Evolutionary conservation across 345 rosid genomes (phyloP), one percentile per base, ranked within the genome.

Genomic region (Citrus reticulata): DNA sequence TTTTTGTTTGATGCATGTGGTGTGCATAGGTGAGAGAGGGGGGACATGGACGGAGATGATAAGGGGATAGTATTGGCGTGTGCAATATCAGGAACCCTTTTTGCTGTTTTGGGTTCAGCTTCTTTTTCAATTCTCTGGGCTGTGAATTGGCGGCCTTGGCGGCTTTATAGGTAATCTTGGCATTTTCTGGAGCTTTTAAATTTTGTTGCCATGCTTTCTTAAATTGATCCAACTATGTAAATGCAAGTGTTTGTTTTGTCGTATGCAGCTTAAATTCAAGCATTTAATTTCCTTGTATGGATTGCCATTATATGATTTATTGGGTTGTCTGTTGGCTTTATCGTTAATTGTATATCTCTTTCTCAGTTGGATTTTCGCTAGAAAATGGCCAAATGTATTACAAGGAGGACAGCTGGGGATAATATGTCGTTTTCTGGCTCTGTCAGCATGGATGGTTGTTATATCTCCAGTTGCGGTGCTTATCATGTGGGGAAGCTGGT

Each of bases 81-180:
- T 80, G 82, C 87, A 59, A 86, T 93, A 86, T 93, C 95, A 64
- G 98, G 99, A 85, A 79, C 92, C 89, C 95, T 96, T 83, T 94
- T 91, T 69, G 69, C 90, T 2, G 87, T 89, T 88, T 81, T 91
- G 75, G 94, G 97, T 84, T 90, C 77, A 65, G 90, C 93, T 78
- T 96, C 99, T 7, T 94, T 91, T 84, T 89, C 86, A 70, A 91
- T 94, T 75, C 94, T 96, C 7, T 93, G 93, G 99, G 91, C 92
- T 5, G 98, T 96, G 78, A 96, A 93, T 85, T 94, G 99, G 99
- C 90, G 99, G 78, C 98, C 99, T 8, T 96, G 98, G 99, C 86
- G 98, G 87, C 91, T 96, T 78, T 96, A 94, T 77, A 94, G 99
- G 99, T 95, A 85, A 64, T 29, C 68, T 58, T 29, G 8, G 6